A percentile compares a stretch with the other conserved stretches of the same genome.
phyloP scores from a whole-genome alignment of 2,329 filamentous ascomycete species.

The Hirsutella thompsonii region DNA sequence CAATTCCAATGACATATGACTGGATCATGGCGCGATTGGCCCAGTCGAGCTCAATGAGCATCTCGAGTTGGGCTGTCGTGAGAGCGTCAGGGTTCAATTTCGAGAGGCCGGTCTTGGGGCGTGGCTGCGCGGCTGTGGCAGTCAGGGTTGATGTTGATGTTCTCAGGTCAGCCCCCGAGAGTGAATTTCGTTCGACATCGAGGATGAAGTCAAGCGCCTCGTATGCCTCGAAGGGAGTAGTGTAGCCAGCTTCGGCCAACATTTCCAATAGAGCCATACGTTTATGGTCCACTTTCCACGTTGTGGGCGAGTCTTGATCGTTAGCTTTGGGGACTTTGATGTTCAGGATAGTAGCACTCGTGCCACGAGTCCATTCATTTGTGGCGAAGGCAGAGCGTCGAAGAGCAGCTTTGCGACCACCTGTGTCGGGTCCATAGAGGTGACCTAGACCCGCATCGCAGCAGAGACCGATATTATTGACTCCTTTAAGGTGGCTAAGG shows the following conservation, averaged over 20 bases:
- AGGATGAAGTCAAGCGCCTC: slow-evolving; percentile 22
- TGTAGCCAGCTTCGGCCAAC: slow-evolving; percentile 23
- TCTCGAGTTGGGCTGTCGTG: slow-evolving; percentile 52
- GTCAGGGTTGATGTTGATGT: no score
- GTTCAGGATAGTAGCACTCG: no score
- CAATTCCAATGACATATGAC: slow-evolving; percentile 51
- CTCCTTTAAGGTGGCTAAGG: slow-evolving; percentile 39
- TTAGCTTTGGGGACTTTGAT: no score
- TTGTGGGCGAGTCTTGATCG: slow-evolving; percentile 12
- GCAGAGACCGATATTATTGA: slow-evolving; percentile 52
- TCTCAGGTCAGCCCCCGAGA: no score
- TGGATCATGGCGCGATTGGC: slow-evolving; percentile 56
- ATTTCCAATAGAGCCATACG: slow-evolving; percentile 21
- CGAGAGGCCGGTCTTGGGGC: no score
- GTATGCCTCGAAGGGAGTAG: slow-evolving; percentile 11
- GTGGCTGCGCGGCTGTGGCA: no score
- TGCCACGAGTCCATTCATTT: slow-evolving; percentile 13
- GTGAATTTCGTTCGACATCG: slow-evolving; percentile 17
- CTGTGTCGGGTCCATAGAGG: slow-evolving; percentile 47
- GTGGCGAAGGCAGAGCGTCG: slow-evolving; percentile 22
- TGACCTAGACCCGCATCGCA: slow-evolving; percentile 57
- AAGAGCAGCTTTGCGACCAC: slow-evolving; percentile 27
- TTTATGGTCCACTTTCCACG: slow-evolving; percentile 11
- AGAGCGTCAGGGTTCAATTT: slow-evolving; percentile 40
- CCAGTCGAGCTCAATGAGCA: slow-evolving; percentile 56